These are phyloP conservation scores for Corylus americana DNA, from an alignment of 306 rosid genomes.

Conservation along the genomic window DNA sequence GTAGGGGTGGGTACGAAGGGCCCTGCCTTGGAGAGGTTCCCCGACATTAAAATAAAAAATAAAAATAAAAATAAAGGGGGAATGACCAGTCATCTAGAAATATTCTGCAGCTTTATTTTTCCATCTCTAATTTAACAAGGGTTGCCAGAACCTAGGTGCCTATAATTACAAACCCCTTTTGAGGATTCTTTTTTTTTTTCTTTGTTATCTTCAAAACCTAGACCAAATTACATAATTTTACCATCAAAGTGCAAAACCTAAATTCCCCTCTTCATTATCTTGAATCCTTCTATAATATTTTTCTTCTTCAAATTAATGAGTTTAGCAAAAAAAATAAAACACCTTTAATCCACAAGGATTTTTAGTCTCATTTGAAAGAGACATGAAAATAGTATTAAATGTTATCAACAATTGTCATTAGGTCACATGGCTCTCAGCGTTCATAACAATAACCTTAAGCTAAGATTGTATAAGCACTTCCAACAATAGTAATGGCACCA, in stretches of 20 bases:
- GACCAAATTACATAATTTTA: background rate
- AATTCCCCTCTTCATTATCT: too few species aligned
- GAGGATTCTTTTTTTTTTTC: background rate
- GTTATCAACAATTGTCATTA: background rate
- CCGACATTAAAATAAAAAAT: too few species aligned
- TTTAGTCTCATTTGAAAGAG: background rate
- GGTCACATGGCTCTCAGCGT: background rate
- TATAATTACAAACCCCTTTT: background rate
- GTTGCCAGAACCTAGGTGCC: background rate
- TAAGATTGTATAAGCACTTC: background rate
- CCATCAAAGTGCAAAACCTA: too few species aligned
- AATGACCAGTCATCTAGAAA: background rate
- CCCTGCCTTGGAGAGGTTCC: too few species aligned
- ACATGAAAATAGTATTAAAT: background rate
- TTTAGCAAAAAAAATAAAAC: too few species aligned
- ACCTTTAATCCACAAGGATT: background rate
- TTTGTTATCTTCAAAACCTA: too few species aligned
- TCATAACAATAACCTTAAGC: too few species aligned
- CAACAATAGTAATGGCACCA: background rate
- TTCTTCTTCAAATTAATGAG: too few species aligned
- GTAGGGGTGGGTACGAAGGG: too few species aligned
- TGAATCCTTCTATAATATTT: too few species aligned
- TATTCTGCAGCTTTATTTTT: background rate
- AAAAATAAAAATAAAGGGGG: background rate
- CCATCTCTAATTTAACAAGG: background rate